Evolutionary conservation across 768 basidiomycete genomes (phyloP).

Genomic region (Baorangia bicolor): DNA sequence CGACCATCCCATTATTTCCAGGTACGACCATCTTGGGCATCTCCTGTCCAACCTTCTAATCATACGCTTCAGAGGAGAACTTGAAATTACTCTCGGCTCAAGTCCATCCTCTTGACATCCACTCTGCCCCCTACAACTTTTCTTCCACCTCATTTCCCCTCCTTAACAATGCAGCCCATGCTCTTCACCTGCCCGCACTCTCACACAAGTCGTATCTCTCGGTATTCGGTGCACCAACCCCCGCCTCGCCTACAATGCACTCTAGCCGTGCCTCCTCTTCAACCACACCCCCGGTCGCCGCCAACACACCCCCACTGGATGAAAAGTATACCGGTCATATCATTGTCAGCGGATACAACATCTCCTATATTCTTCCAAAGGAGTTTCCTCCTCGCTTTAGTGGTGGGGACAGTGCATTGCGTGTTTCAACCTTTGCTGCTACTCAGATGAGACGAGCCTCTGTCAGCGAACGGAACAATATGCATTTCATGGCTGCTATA

Average conservation of each 20-base stretch:
- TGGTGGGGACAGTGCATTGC: slow-evolving; percentile 21
- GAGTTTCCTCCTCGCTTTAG: slow-evolving; percentile 46
- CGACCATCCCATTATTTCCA: slow-evolving; percentile 69
- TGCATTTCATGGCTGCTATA: slow-evolving; percentile 80
- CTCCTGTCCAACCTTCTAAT: background rate
- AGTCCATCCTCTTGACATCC: slow-evolving; percentile 72
- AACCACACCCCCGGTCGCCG: slow-evolving; percentile 28
- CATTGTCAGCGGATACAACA: slow-evolving; percentile 72
- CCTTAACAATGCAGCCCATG: slow-evolving; percentile 65
- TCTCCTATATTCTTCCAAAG: slow-evolving; percentile 74
- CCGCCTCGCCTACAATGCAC: slow-evolving; percentile 30
- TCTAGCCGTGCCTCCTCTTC: slow-evolving; percentile 40
- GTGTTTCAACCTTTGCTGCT: slow-evolving; percentile 24
- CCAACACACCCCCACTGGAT: slow-evolving; percentile 49
- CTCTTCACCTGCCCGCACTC: slow-evolving; percentile 62
- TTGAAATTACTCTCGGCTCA: slow-evolving; percentile 71
- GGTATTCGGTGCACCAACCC: slow-evolving; percentile 47
- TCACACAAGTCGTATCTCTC: slow-evolving; percentile 59
- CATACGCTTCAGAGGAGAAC: slow-evolving; percentile 61
- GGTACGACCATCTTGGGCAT: slow-evolving; percentile 40
- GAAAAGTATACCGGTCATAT: slow-evolving; percentile 71
- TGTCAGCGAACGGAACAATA: slow-evolving; percentile 51
- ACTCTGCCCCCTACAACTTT: slow-evolving; percentile 74
- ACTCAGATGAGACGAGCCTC: slow-evolving; percentile 50
- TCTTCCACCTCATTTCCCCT: slow-evolving; percentile 61